Percentiles rank a stretch among this genome's conserved stretches.
These are phyloP conservation scores for Exophiala sideris DNA, from an alignment of 2,329 filamentous ascomycete genomes.

Conservation along the genomic window DNA sequence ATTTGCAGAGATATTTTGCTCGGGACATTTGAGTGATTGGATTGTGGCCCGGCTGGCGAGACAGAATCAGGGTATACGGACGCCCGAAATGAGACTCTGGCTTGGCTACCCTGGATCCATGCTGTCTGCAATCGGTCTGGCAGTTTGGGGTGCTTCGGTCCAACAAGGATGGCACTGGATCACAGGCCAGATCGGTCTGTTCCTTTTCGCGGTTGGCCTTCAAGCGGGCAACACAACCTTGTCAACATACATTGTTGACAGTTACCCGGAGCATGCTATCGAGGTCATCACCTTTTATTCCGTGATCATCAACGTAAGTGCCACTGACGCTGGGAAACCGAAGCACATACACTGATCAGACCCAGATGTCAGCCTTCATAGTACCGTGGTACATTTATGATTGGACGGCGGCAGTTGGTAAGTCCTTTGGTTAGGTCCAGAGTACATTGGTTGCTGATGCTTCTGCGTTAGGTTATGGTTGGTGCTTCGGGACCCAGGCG, in stretches of 20 bases:
- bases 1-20: conserved; percentile 10
- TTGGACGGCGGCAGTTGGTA: conserved; percentile 9
- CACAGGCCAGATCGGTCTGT: conserved; percentile 9
- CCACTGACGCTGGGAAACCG: neutral
- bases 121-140: conserved; percentile 4
- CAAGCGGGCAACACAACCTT: conserved; percentile 12
- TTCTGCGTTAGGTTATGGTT: conserved; percentile 6
- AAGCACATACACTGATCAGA: neutral
- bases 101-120: conserved; percentile 8
- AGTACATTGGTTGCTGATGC: neutral
- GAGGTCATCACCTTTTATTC: conserved; percentile 16
- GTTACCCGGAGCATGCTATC: conserved; percentile 11
- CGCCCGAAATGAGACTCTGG: conserved; percentile 13
- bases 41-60: conserved; percentile 2
- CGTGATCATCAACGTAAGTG: conserved; percentile 14
- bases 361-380: conserved; percentile 13
- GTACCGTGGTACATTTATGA: conserved; percentile 13
- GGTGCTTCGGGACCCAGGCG: conserved; percentile 9
- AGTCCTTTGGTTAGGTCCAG: neutral
- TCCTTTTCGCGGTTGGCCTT: conserved; percentile 13
- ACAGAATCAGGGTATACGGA: conserved; percentile 1
- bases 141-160: conserved; percentile 6
- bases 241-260: conserved; percentile 12
- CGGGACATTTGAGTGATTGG: conserved; percentile 9
- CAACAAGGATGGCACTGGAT: conserved; percentile 14